These are phyloP conservation scores for Licmophora abbreviata DNA, from an alignment of 108 stramenopile genomes.

Conservation along the genomic window DNA sequence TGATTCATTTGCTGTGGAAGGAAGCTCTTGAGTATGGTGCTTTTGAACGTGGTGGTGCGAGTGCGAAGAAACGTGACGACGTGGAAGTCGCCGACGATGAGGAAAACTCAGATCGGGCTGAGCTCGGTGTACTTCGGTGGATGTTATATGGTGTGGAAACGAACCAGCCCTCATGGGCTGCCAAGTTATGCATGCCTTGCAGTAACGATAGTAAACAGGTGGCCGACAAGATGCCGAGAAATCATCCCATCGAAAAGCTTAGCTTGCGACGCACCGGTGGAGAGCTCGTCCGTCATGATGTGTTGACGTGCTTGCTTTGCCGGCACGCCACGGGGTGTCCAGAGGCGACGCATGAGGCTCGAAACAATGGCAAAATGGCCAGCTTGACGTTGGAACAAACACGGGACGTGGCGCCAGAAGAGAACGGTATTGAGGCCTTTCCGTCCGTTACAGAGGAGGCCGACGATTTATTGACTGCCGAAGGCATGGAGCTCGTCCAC, in stretches of 20 bases:
- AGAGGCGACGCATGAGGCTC: background rate
- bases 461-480: too few relatives aligned
- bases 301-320: slow-evolving; percentile 52
- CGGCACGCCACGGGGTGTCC: slow-evolving; percentile 31
- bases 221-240: background rate
- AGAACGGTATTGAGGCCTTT: too few relatives aligned
- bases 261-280: slow-evolving; percentile 46
- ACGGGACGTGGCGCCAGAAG: too few relatives aligned
- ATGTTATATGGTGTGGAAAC: slow-evolving; percentile 60
- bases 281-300: slow-evolving; percentile 70
- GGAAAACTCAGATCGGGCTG: slow-evolving; percentile 31
- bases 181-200: slow-evolving; percentile 67
- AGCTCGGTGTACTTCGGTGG: slow-evolving; percentile 70
- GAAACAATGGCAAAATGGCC: background rate
- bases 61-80: slow-evolving; percentile 3
- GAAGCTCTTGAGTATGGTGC: slow-evolving; percentile 25
- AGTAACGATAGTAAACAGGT: slow-evolving; percentile 8
- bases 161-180: slow-evolving; percentile 49
- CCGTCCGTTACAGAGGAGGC: too few relatives aligned
- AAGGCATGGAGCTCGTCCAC: too few relatives aligned
- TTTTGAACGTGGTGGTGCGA: background rate
- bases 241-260: slow-evolving; percentile 25
- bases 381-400: too few relatives aligned
- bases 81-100: slow-evolving; percentile 1
- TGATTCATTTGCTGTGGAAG: slow-evolving; percentile 36